Conservation (phyloP, 352 stramenopile species). For the Globisporangium cystogenes region DNA sequence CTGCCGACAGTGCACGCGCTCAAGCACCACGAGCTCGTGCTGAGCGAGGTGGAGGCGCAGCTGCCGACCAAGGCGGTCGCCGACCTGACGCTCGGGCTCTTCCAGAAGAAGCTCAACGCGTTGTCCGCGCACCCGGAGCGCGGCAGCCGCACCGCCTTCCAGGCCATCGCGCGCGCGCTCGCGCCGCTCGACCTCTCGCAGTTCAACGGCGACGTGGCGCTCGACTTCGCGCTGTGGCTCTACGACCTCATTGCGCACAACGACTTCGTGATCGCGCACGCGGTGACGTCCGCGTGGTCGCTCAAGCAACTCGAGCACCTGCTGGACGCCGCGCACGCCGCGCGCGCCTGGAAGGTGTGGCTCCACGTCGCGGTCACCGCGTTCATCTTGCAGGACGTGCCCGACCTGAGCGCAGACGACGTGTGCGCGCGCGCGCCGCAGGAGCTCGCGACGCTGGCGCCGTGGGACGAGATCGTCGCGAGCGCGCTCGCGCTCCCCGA, state of each 20-base stretch:
- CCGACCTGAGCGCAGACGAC: conserved; percentile 24
- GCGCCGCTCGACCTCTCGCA: conserved; percentile 18
- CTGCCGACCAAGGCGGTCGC: conserved; percentile 2
- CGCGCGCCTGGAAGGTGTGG: conserved; percentile 29
- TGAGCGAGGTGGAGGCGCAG: conserved; percentile 8
- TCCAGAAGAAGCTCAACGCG: conserved; percentile 18
- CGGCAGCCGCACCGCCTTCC: conserved; percentile 13
- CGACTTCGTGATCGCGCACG: conserved; percentile 32
- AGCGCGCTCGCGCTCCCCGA: conserved; percentile 23
- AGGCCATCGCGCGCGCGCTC: conserved; percentile 9
- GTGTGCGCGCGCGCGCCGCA: conserved; percentile 13
- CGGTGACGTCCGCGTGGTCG: conserved; percentile 26
- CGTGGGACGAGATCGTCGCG: conserved; percentile 36
- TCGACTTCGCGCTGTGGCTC: conserved; percentile 28
- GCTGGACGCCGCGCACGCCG: conserved; percentile 12
- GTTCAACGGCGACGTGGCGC: conserved; percentile 17
- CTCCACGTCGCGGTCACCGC: conserved; percentile 21
- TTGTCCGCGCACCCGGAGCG: conserved; percentile 17
- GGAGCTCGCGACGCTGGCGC: conserved; percentile 18
- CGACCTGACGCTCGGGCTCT: conserved; percentile 6
- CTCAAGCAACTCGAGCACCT: conserved; percentile 31
- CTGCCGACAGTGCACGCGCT: conserved; percentile 7
- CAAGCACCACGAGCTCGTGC: conserved; percentile 11
- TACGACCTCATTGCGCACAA: conserved; percentile 22
- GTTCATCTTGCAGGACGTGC: conserved; percentile 20